Conservation (phyloP, 495 filamentous ascomycete genomes). For the Aspergillus ellipticus region DNA sequence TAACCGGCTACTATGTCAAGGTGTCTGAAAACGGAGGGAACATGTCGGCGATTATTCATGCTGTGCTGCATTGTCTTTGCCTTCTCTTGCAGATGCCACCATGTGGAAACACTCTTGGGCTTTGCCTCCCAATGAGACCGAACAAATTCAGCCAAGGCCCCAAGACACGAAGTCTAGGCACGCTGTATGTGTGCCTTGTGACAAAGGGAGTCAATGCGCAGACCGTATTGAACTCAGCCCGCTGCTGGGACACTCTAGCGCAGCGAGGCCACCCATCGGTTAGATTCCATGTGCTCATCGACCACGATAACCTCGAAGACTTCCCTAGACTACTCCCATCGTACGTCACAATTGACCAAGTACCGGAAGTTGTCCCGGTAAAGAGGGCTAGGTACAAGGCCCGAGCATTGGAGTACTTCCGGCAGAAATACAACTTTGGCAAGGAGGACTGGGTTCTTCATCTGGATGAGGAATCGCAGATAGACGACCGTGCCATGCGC, state of each 20-base stretch:
- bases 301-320: background rate
- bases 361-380: background rate
- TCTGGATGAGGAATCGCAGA: slow-evolving; percentile 13
- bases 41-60: slow-evolving; percentile 6
- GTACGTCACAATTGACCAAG: slow-evolving; percentile 5
- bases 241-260: background rate
- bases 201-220: slow-evolving; percentile 8
- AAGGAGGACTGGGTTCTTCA: slow-evolving; percentile 11
- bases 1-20: slow-evolving; percentile 6
- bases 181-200: slow-evolving; percentile 7
- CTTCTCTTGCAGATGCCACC: slow-evolving; percentile 1
- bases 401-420: slow-evolving; percentile 6
- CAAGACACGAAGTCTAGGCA: background rate
- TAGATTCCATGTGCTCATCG: slow-evolving; percentile 6
- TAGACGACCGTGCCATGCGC: slow-evolving; percentile 6
- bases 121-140: slow-evolving; percentile 8
- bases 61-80: background rate
- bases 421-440: slow-evolving; percentile 3
- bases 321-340: slow-evolving; percentile 4
- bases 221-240: slow-evolving; percentile 2
- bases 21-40: slow-evolving; percentile 1
- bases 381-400: slow-evolving; percentile 11
- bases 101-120: slow-evolving; percentile 1
- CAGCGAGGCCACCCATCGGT: slow-evolving; percentile 6
- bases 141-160: background rate